Evolutionary conservation across 192 early-diverging fungal genomes (phyloP).

Genomic region (Coemansia furcata): DNA sequence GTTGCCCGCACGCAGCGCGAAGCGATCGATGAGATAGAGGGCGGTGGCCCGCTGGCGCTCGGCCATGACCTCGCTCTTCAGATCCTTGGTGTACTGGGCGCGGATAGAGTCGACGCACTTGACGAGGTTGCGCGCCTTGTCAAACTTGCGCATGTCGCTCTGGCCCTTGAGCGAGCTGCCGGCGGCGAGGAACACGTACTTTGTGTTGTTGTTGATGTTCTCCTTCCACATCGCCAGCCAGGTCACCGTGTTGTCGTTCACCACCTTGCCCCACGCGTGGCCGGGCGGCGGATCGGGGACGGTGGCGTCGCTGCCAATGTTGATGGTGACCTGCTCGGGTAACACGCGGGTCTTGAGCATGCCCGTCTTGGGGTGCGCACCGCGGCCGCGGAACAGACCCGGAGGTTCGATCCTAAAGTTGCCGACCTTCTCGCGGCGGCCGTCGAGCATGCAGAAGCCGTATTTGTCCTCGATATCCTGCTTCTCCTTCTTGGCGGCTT

Average conservation of each 20-base stretch:
- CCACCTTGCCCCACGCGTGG: slow-evolving; percentile 84
- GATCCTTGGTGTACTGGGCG: slow-evolving; percentile 68
- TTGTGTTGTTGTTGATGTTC: slow-evolving; percentile 89
- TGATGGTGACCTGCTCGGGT: slow-evolving; percentile 94
- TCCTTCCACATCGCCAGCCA: slow-evolving; percentile 99
- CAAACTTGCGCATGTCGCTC: slow-evolving; percentile 94
- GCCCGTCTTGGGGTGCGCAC: slow-evolving; percentile 94
- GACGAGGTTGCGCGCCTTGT: slow-evolving; percentile 88
- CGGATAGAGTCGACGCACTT: slow-evolving; percentile 67
- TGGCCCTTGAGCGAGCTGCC: slow-evolving; percentile 92
- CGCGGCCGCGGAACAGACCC: slow-evolving; percentile 93
- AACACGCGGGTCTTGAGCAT: slow-evolving; percentile 82
- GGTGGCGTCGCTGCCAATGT: slow-evolving; percentile 73
- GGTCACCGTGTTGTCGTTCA: slow-evolving; percentile 88
- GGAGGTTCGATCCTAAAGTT: slow-evolving; percentile 98
- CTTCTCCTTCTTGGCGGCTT: slow-evolving; percentile 72
- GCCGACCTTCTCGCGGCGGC: slow-evolving; percentile 94
- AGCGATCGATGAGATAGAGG: slow-evolving; percentile 92
- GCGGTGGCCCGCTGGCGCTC: slow-evolving; percentile 89
- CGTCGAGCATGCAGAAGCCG: slow-evolving; percentile 73
- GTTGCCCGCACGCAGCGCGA: slow-evolving; percentile 95
- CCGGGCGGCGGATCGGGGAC: slow-evolving; percentile 83
- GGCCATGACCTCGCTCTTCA: slow-evolving; percentile 78
- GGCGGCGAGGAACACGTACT: slow-evolving; percentile 95
- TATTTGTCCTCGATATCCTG: slow-evolving; percentile 70